Percentiles rank a stretch among this genome's conserved stretches.
phyloP scores from a whole-genome alignment of 176 grass and related monocot genomes.

The Oryza glaberrima region DNA sequence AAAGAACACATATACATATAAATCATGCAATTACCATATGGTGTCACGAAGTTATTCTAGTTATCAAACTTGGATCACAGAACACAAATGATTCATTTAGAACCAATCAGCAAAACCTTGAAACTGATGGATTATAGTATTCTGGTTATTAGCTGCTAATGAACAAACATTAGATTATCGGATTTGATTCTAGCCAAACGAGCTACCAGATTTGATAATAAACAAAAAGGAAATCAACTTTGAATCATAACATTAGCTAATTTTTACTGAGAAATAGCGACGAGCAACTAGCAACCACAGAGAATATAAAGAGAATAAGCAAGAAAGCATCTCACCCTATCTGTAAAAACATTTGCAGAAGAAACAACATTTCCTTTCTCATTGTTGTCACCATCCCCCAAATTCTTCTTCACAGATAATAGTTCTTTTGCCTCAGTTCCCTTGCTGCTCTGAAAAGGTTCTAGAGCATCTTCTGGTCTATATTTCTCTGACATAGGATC shows the following conservation, averaged over 20 bases:
- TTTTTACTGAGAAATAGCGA: constrained; percentile 14
- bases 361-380: constrained; percentile 52
- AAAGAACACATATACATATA: background rate
- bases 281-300: background rate
- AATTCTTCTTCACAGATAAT: constrained; percentile 41
- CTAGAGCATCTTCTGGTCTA: constrained; percentile 51
- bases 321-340: constrained; percentile 60
- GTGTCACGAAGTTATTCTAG: background rate
- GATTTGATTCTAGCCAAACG: constrained; percentile 1
- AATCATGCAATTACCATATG: background rate
- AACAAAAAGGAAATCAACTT: constrained; percentile 13
- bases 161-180: background rate
- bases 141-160: background rate
- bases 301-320: background rate
- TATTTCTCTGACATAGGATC: constrained; percentile 44
- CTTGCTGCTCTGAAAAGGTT: constrained; percentile 42
- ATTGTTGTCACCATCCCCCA: constrained; percentile 40
- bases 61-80: background rate
- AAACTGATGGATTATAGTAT: background rate
- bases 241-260: background rate
- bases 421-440: constrained; percentile 47
- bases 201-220: constrained; percentile 1
- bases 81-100: background rate
- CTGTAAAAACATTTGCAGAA: constrained; percentile 50
- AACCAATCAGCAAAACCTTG: constrained; percentile 11